Percentiles rank a stretch among this genome's conserved stretches.
These are phyloP conservation scores for Lactifluus piperatus DNA, from an alignment of 768 basidiomycete genomes.

Conservation along the genomic window DNA sequence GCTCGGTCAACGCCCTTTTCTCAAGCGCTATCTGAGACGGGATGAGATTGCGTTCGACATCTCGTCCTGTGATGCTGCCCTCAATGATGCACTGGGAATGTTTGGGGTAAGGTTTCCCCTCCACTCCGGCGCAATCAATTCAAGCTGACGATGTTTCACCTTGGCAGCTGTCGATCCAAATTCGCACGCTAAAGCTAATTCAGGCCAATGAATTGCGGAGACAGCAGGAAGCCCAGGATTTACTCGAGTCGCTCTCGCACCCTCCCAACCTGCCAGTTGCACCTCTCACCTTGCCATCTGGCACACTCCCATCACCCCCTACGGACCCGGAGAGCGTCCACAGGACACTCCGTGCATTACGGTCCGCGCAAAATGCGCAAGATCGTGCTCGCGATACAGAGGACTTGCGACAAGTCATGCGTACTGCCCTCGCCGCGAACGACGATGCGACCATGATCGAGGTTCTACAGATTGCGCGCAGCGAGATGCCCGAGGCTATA, in stretches of 20 bases:
- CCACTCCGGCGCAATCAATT: not conserved
- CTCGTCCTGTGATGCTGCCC: conserved; percentile 38
- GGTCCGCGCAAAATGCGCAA: conserved; percentile 33
- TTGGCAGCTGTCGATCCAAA: conserved; percentile 38
- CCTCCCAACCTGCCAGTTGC: conserved; percentile 4
- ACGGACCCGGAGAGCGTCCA: conserved; percentile 7
- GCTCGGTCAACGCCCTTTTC: conserved; percentile 57
- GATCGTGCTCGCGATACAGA: conserved; percentile 47
- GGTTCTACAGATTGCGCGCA: conserved; percentile 50
- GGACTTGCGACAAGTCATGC: conserved; percentile 51
- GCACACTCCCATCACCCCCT: conserved; percentile 18
- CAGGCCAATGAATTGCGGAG: conserved; percentile 32
- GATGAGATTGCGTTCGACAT: conserved; percentile 57
- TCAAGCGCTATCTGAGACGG: conserved; percentile 70
- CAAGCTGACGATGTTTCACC: not conserved
- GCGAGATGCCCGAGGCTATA: conserved; percentile 74
- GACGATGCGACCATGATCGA: conserved; percentile 57
- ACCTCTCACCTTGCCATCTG: not conserved
- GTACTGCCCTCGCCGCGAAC: conserved; percentile 43
- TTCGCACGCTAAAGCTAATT: conserved; percentile 46
- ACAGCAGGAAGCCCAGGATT: conserved; percentile 29
- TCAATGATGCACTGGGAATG: conserved; percentile 47
- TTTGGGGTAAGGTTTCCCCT: conserved; percentile 37
- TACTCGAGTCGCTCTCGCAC: conserved; percentile 29
- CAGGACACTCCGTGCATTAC: conserved; percentile 21